phyloP scores from a whole-genome alignment of 805 yeast species.

The Ogataea paradorogensis region DNA sequence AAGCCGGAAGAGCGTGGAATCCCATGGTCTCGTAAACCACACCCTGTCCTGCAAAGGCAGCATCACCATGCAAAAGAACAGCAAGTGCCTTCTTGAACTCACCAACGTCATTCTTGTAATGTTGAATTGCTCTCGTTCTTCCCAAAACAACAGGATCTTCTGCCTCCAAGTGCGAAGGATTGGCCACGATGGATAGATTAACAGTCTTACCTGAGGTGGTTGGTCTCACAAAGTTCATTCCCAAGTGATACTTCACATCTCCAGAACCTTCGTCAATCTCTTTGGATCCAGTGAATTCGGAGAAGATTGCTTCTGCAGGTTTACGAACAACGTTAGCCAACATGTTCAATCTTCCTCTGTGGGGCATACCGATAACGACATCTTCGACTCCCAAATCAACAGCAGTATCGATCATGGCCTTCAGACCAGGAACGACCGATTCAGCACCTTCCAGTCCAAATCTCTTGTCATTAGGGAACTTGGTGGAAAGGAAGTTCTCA shows the following conservation, averaged over 20 bases:
- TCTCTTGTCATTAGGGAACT: constrained; percentile 97
- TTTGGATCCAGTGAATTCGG: constrained; percentile 91
- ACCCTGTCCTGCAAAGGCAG: constrained; percentile 99
- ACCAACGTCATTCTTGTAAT: constrained; percentile 83
- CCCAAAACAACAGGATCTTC: constrained; percentile 99
- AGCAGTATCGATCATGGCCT: constrained; percentile 89
- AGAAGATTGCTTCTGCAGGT: constrained; percentile 96
- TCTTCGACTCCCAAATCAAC: constrained; percentile 94
- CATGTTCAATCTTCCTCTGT: constrained; percentile 98
- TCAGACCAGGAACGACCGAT: constrained; percentile 93
- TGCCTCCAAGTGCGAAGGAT: constrained; percentile 98
- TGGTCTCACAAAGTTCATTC: constrained; percentile 99
- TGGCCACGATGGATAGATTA: constrained; percentile 93
- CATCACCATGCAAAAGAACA: constrained; percentile 96
- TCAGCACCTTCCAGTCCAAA: constrained; percentile 99
- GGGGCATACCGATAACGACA: constrained; percentile 98
- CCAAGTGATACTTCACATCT: constrained; percentile 98
- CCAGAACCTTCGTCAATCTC: constrained; percentile 95
- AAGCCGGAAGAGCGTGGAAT: constrained; percentile 86
- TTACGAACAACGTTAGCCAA: constrained; percentile 97
- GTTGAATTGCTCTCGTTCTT: constrained; percentile 94
- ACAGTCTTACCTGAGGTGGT: constrained; percentile 97
- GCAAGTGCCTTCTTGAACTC: constrained; percentile 84
- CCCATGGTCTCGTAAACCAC: constrained; percentile 99
- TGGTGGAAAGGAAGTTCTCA: constrained; percentile 88